A percentile compares a stretch with the other conserved stretches of the same genome.
These are phyloP conservation scores for Pseudocercospora pini-densiflorae DNA, from an alignment of 2,329 filamentous ascomycete genomes.

Conservation along the genomic window DNA sequence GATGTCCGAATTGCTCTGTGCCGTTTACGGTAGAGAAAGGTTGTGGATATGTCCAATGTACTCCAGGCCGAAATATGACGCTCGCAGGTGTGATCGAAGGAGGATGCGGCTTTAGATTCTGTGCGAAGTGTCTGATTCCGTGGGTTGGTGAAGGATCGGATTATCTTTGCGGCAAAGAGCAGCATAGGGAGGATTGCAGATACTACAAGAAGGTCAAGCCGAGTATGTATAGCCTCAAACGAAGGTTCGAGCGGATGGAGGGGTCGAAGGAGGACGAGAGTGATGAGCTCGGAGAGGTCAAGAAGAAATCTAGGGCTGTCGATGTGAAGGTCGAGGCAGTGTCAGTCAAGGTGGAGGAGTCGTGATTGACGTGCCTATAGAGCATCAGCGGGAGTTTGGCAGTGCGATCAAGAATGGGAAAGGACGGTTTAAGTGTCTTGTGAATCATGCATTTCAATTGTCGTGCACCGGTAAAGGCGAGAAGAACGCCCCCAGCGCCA, in stretches of 20 bases:
- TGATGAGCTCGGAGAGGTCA: background rate
- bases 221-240: conserved; percentile 3
- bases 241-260: background rate
- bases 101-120: conserved; percentile 25
- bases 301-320: background rate
- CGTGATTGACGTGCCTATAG: background rate
- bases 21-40: background rate
- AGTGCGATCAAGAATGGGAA: background rate
- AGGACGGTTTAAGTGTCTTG: background rate
- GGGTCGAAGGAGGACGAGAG: background rate
- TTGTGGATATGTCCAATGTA: conserved; percentile 18
- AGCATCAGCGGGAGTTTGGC: background rate
- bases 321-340: background rate
- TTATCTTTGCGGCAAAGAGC: conserved; percentile 4
- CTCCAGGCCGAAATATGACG: background rate
- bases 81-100: background rate
- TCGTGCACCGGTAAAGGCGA: conserved; percentile 9
- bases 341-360: background rate
- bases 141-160: conserved; percentile 23
- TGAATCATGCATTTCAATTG: conserved; percentile 6
- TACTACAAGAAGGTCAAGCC: background rate
- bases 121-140: conserved; percentile 17
- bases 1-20: conserved; percentile 10
- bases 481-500: conserved; percentile 28
- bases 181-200: conserved; percentile 6